Percentiles rank a stretch among this genome's conserved stretches.
Evolutionary conservation across 805 yeast species (phyloP).

Genomic region (Saccharomycopsis sp.): DNA sequence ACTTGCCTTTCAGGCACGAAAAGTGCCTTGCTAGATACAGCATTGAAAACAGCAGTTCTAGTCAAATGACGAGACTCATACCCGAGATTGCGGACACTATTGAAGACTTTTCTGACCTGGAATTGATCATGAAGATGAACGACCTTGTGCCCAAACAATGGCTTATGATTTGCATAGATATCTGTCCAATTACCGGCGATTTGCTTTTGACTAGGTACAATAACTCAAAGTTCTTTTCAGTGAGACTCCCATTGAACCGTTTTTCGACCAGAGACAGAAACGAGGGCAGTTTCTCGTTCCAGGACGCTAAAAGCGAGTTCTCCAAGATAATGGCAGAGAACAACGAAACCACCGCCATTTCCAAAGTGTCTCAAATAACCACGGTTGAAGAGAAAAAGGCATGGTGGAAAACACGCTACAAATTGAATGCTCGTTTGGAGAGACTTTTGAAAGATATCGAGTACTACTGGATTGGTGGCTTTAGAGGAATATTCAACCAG

Average conservation of each 20-base stretch:
- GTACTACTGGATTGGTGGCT: conserved; percentile 70
- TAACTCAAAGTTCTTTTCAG: conserved; percentile 27
- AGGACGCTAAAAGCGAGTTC: conserved; percentile 41
- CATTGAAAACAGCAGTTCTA: not conserved
- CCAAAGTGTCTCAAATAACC: conserved; percentile 1
- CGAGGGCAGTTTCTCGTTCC: conserved; percentile 36
- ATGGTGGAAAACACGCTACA: conserved; percentile 76
- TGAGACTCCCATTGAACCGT: conserved; percentile 56
- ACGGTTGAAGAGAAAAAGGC: conserved; percentile 42
- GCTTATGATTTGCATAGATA: conserved; percentile 55
- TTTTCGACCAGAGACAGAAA: conserved; percentile 39
- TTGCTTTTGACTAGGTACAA: conserved; percentile 44
- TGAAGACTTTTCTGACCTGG: not conserved
- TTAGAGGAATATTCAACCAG: conserved; percentile 52
- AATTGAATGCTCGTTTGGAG: conserved; percentile 50
- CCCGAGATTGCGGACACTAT: not conserved
- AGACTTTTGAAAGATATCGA: conserved; percentile 54
- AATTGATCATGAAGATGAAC: conserved; percentile 9
- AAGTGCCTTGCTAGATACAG: not conserved
- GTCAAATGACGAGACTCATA: not conserved
- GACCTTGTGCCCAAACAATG: conserved; percentile 40
- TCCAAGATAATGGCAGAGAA: conserved; percentile 51
- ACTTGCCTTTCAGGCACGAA: conserved; percentile 18
- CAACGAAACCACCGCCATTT: conserved; percentile 47
- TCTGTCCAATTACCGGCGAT: conserved; percentile 51